Evolutionary conservation across 352 stramenopile genomes (phyloP), one percentile per base, ranked within the genome.

Genomic region (Pythium inflatum): DNA sequence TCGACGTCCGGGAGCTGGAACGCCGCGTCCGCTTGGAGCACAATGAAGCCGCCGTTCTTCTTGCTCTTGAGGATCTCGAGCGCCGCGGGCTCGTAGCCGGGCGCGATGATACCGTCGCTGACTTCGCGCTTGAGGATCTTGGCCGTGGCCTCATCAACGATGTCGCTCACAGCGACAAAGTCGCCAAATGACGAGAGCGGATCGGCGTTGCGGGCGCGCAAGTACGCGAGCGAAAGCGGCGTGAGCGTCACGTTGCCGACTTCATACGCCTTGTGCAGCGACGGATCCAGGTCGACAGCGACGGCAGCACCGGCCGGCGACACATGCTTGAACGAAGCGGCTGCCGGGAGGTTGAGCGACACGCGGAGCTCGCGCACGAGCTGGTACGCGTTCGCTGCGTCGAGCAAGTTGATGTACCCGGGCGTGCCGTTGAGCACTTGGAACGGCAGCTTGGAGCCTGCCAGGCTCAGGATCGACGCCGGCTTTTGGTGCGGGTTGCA

Each of bases 401-500:
- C 98, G 46, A 99, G 83, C 43, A 99, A 82, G 83, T 99, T 99
- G 76, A 99, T 99, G 88, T 99, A 99, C 24, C 98, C 98, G 7
- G 97, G 97, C n/a, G 89, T 96, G 50, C 96, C 91, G 76, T 97
- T 97, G 46, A 94, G 79, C 58, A 97, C 86, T 66, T 80, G 79
- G 77, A 98, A 98, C 2, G 92, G 92, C 40, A 98, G 71, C 65
- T 88, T 93, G 49, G 71, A 69, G 54, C 83, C 84, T 4, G 83
- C 68, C 16, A 87, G 78, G 34, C 82, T 93, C 40, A 92, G 74
- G 68, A 94, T 92, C 25, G 84, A 77, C 46, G 97, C 93, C 27
- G 97, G 97, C 75, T 98, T 99, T 86, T 99, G 98, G 76, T 99
- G 97, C 46, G 98, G 98, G 85, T 99, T 99, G 90, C 97, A 99